Evolutionary conservation across 352 stramenopile species (phyloP).

Genomic region (Plasmopara viticola): DNA sequence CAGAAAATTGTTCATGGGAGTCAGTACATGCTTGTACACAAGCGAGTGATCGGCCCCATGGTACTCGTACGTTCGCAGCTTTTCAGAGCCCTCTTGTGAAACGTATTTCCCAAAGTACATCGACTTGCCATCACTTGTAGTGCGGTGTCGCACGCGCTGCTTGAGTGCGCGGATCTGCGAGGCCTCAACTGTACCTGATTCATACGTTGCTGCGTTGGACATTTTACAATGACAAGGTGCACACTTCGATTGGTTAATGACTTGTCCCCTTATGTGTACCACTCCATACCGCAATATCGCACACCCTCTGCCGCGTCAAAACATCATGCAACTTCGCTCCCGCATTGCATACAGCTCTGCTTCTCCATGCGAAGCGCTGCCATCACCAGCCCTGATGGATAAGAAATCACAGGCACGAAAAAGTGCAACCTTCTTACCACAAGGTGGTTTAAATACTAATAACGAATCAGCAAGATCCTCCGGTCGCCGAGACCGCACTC

Average conservation of each 20-base stretch:
- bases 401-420: background rate
- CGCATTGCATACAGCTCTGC: slow-evolving; percentile 1
- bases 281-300: background rate
- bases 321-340: slow-evolving; percentile 17
- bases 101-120: slow-evolving; percentile 88
- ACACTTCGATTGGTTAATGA: background rate
- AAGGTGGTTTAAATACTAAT: background rate
- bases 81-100: slow-evolving; percentile 76
- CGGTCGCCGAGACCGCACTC: slow-evolving; percentile 7
- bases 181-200: slow-evolving; percentile 12
- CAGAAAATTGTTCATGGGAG: slow-evolving; percentile 81
- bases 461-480: background rate
- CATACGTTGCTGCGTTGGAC: slow-evolving; percentile 8
- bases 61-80: slow-evolving; percentile 83
- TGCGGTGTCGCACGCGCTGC: slow-evolving; percentile 69
- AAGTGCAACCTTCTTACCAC: background rate
- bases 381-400: background rate
- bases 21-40: slow-evolving; percentile 84
- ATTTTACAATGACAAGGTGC: slow-evolving; percentile 8
- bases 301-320: background rate
- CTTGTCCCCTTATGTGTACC: background rate
- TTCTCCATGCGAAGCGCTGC: background rate
- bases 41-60: slow-evolving; percentile 81
- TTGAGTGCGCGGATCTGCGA: slow-evolving; percentile 39
- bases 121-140: slow-evolving; percentile 62